Percentiles rank a stretch among this genome's conserved stretches.
These are phyloP conservation scores for Pseudomonodictys pantanalensis DNA, from an alignment of 495 filamentous ascomycete genomes.

Conservation along the genomic window DNA sequence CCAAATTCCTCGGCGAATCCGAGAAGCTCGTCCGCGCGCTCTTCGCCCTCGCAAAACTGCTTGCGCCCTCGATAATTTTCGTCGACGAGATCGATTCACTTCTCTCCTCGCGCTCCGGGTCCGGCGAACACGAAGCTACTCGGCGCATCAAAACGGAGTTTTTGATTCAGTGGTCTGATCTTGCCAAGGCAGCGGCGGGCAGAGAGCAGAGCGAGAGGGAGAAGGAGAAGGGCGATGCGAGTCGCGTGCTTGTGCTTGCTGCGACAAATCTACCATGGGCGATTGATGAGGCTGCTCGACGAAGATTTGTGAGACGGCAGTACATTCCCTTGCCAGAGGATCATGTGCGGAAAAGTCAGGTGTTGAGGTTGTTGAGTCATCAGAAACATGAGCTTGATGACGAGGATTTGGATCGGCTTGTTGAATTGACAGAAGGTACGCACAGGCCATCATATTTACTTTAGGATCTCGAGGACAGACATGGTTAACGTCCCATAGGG, in stretches of 20 bases:
- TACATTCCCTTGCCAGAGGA: conserved; percentile 94
- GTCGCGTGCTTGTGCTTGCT: conserved; percentile 85
- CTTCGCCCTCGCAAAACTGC: conserved; percentile 82
- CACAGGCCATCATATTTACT: conserved; percentile 4
- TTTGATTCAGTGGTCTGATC: conserved; percentile 93
- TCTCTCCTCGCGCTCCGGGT: conserved; percentile 76
- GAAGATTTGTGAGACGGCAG: conserved; percentile 88
- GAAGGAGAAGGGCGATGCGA: conserved; percentile 73
- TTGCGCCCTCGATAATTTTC: conserved; percentile 96
- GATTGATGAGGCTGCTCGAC: conserved; percentile 90
- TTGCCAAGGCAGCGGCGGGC: conserved; percentile 88
- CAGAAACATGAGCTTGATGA: conserved; percentile 81
- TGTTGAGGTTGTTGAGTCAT: conserved; percentile 73
- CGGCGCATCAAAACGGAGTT: conserved; percentile 97
- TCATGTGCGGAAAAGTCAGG: conserved; percentile 71
- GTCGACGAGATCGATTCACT: conserved; percentile 98
- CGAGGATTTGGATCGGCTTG: conserved; percentile 70
- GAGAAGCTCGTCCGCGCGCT: conserved; percentile 95
- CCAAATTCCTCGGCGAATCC: conserved; percentile 93
- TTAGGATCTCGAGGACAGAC: not conserved
- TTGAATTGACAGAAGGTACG: conserved; percentile 83
- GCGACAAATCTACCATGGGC: conserved; percentile 98
- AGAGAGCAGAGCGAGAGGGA: conserved; percentile 68
- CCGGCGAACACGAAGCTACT: conserved; percentile 88
- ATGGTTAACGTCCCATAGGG: conserved; percentile 51